Evolutionary conservation across 257 asterid genomes (phyloP).

Genomic region (Paraleonurus japonicus): DNA sequence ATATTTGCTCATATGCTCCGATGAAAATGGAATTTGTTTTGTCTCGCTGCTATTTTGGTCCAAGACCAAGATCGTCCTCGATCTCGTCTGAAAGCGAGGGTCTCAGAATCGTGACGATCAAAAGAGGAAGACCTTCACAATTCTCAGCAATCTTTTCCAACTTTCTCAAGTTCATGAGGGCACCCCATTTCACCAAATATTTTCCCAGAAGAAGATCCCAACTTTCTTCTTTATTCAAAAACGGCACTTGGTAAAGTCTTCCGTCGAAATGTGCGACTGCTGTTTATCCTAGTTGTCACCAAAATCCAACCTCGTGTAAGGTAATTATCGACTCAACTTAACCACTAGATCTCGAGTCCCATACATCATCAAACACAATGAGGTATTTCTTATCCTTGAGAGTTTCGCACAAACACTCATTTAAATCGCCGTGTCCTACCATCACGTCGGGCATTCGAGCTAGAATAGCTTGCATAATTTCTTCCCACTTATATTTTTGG

Average conservation of each 20-base stretch:
- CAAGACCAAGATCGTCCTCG: background rate
- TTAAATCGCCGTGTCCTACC: background rate
- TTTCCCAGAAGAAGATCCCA: background rate
- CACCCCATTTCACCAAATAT: background rate
- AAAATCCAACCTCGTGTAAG: background rate
- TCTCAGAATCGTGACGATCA: background rate
- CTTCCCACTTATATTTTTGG: background rate
- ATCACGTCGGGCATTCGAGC: background rate
- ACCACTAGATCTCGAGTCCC: background rate
- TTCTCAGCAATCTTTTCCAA: background rate
- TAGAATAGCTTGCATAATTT: background rate
- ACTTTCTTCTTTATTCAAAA: background rate
- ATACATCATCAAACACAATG: slow-evolving; percentile 18
- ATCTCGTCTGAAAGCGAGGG: background rate
- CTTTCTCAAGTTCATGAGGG: background rate
- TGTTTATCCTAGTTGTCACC: slow-evolving; percentile 5
- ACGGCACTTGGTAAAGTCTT: background rate
- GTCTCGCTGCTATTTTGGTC: background rate
- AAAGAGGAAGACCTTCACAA: slow-evolving; percentile 20
- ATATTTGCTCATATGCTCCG: background rate
- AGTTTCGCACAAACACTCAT: background rate
- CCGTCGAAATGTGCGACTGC: background rate
- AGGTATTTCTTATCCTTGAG: background rate
- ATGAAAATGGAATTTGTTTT: background rate
- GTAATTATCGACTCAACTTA: too few species aligned